phyloP scores from a whole-genome alignment of 306 rosid species.

The Canavalia ensiformis region DNA sequence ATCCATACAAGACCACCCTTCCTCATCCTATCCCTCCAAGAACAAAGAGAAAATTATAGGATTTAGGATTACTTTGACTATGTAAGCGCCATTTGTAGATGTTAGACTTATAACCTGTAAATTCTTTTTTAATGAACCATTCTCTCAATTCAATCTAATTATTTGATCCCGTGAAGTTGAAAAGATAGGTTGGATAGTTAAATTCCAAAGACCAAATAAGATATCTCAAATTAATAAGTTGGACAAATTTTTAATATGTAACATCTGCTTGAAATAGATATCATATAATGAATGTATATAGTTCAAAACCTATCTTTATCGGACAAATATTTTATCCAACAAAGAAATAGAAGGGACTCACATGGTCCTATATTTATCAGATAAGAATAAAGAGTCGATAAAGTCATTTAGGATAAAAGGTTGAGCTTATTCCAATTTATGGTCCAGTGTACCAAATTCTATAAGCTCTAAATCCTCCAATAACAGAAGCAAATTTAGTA shows the following conservation, averaged over 20 bases:
- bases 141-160: constrained; percentile 76
- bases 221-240: neutral
- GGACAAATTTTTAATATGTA: constrained; percentile 19
- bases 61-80: constrained; percentile 57
- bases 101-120: constrained; percentile 67
- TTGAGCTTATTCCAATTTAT: too few species aligned
- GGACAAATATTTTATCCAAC: too few species aligned
- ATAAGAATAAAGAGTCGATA: too few species aligned
- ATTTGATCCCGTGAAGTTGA: constrained; percentile 74
- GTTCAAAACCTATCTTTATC: neutral
- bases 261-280: constrained; percentile 22
- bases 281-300: constrained; percentile 6
- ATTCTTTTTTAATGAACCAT: constrained; percentile 80
- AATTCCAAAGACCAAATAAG: constrained; percentile 37
- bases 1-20: neutral
- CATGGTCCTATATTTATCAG: too few species aligned
- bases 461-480: too few species aligned
- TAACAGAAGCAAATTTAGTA: too few species aligned
- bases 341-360: too few species aligned
- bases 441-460: too few species aligned
- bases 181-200: constrained; percentile 32
- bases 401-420: too few species aligned
- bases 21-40: neutral
- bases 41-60: neutral
- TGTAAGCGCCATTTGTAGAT: constrained; percentile 59